Base-by-base conservation (phyloP, 805 yeast genomes). In the Lachancea cidri region DNA sequence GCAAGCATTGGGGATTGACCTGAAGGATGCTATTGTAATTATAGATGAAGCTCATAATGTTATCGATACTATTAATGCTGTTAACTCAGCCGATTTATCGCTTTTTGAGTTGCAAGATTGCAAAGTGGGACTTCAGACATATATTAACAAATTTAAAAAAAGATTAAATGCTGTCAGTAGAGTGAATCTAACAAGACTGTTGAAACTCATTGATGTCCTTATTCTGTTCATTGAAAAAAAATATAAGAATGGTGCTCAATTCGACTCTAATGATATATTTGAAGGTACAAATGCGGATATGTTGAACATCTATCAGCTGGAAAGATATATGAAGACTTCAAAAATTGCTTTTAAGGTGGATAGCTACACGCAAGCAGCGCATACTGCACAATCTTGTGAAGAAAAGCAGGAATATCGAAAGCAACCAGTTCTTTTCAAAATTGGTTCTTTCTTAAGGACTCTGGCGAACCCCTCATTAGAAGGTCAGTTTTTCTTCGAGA, bases 21-120 rank as follows among this genome's bases (percentile, higher is more conserved):
- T 89, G 7, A 71, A 73, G 39, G 74, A 77, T 42, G 71, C 89
- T 1, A 73, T 89, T 2, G 77, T 91, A 0, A 74, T 91, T 4
- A 80, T 89, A 19, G 98, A 89, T 59, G 98, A 89, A 57, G 97
- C 97, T 0, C 98, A 89, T 57, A 89, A 89, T 57, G 64, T 89
- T 33, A 57, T 87, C 20, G 96, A 88, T 50, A 79, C 89, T 0
- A 76, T 89, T 2, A 74, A 81, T 1, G 65, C 83, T 2, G 65
- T 91, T 46, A 74, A 83, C 53, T 86, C 96, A 0, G 71, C 79
- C 2, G 60, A 73, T 3, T 65, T 89, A 0, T 65, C 83, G 0
- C 50, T 68, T 1, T 38, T 49, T 0, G 86, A 83, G 24, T 64
- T 86, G 7, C 32, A 49, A 2, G 33, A 45, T 0, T 72, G 83